Evolutionary conservation across 495 filamentous ascomycete species (phyloP).

Genomic region (Penicillium roqueforti): DNA sequence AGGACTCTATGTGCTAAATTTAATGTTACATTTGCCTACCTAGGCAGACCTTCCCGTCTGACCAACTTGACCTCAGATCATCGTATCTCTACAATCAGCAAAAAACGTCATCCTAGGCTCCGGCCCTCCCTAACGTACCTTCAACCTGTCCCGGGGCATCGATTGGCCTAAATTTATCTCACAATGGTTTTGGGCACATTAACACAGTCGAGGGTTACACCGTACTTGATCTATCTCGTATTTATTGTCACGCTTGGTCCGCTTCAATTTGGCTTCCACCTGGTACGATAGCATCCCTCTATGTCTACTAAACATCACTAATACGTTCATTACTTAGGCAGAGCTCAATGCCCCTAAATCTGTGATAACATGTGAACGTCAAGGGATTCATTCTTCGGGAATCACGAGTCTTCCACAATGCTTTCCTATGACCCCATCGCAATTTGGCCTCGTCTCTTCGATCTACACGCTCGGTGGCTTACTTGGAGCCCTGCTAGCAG

Average conservation of each 20-base stretch:
- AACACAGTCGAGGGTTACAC: constrained; percentile 39
- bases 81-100: background rate
- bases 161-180: background rate
- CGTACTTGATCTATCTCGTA: constrained; percentile 62
- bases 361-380: constrained; percentile 75
- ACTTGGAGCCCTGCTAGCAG: constrained; percentile 72
- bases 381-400: constrained; percentile 45
- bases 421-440: constrained; percentile 70
- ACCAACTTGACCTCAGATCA: background rate
- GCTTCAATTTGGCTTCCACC: constrained; percentile 89
- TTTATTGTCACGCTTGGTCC: constrained; percentile 69
- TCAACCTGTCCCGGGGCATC: background rate
- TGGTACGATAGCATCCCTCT: constrained; percentile 50
- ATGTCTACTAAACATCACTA: background rate
- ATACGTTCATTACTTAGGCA: constrained; percentile 49
- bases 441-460: constrained; percentile 78
- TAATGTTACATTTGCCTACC: background rate
- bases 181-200: constrained; percentile 23
- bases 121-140: background rate
- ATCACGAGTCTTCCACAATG: constrained; percentile 59
- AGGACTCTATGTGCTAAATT: background rate
- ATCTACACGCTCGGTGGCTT: constrained; percentile 91
- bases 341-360: constrained; percentile 93
- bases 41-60: background rate
- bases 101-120: constrained; percentile 1